Base-by-base conservation (phyloP, 805 yeast genomes). In the Candida berthetii region DNA sequence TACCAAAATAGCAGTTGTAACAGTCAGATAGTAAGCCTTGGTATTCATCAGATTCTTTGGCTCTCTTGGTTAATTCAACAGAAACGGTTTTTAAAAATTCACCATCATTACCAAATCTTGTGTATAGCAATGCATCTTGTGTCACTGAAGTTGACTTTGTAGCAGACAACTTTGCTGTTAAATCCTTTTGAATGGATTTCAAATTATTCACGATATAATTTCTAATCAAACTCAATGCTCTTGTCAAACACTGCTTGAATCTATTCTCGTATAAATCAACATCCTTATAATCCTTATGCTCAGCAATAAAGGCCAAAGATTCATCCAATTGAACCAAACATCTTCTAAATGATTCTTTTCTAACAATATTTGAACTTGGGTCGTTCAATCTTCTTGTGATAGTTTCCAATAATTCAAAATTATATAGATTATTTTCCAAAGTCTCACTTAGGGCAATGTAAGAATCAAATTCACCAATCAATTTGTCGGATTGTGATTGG, bases 211-310 rank as follows among this genome's bases (percentile, higher is more conserved):
- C 68, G 41, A 85, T 61, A 55, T 81, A 87, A 52, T 82, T 85
- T 47, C 82, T 74, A 14, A 88, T 76, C 44, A 91, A 66, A 0
- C 93, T 79, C 37, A 88, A 69, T 1, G 95, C 82, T 44, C 96
- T 72, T 1, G 90, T 80, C 72, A 88, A 70, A 53, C 96, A 86
- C 52, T 86, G 95, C 46, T 85, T 77, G 63, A 86, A 87, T 44
- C 90, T 74, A 47, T 80, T 76, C 37, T 72, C 73, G 57, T 85
- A 88, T 2, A 77, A 55, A 22, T 80, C 91, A 10, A 76, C 66
- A 41, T 89, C 96, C 54, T 76, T 80, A 53, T 84, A 83, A 43
- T 80, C 80, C 7, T 68, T 60, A 40, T 80, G 74, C 3, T 64
- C 61, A 8, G 70, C 66, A 5, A 81, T 69, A 56, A 86, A 90